These are phyloP conservation scores for Aspergillus novoparasiticus DNA, from an alignment of 2,329 filamentous ascomycete species.

Conservation along the genomic window DNA sequence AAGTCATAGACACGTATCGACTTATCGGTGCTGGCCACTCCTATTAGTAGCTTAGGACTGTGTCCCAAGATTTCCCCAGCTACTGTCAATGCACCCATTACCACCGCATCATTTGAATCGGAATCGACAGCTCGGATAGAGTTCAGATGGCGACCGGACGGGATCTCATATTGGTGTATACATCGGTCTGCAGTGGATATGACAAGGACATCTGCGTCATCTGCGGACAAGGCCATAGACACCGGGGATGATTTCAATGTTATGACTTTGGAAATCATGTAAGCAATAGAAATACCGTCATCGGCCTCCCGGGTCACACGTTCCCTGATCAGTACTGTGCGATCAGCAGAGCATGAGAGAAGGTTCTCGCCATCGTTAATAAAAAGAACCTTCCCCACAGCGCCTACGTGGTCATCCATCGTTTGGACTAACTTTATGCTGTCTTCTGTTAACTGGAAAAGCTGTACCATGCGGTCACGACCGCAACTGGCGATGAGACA, in stretches of 20 bases:
- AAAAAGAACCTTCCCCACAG: slow-evolving; percentile 77
- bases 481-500: slow-evolving; percentile 79
- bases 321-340: slow-evolving; percentile 82
- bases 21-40: slow-evolving; percentile 93
- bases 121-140: slow-evolving; percentile 84
- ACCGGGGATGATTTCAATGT: slow-evolving; percentile 83
- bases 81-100: slow-evolving; percentile 76
- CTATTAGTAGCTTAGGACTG: slow-evolving; percentile 70
- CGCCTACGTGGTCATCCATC: slow-evolving; percentile 85
- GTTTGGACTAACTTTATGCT: slow-evolving; percentile 83
- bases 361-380: slow-evolving; percentile 70
- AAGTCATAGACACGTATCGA: slow-evolving; percentile 88
- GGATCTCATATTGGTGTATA: slow-evolving; percentile 62
- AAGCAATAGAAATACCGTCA: slow-evolving; percentile 66
- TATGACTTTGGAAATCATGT: slow-evolving; percentile 74
- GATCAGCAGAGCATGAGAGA: slow-evolving; percentile 84
- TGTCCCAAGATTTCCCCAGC: slow-evolving; percentile 55
- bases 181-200: slow-evolving; percentile 65
- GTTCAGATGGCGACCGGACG: slow-evolving; percentile 68
- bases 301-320: slow-evolving; percentile 66
- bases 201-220: slow-evolving; percentile 58
- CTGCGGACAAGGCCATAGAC: slow-evolving; percentile 73
- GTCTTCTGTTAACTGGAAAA: slow-evolving; percentile 68
- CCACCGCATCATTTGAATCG: slow-evolving; percentile 76
- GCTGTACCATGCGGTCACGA: slow-evolving; percentile 86